Percentiles rank a stretch among this genome's conserved stretches.
phyloP scores from a whole-genome alignment of 2,329 filamentous ascomycete species.

The Fonsecaea pedrosoi region DNA sequence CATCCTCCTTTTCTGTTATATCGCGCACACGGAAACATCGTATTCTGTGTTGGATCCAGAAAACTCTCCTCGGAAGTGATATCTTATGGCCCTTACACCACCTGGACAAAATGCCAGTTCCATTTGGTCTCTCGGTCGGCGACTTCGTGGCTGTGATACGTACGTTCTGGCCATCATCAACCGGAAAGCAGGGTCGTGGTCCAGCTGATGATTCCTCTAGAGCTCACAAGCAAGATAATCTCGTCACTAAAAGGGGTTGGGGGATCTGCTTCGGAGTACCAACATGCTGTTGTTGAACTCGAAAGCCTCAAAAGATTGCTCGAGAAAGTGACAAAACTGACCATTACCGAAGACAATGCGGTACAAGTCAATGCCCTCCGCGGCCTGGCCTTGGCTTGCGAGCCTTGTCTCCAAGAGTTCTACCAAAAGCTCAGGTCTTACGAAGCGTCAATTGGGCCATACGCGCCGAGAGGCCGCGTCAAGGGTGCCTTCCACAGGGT shows the following conservation, averaged over 20 bases:
- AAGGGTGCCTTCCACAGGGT: conserved; percentile 31
- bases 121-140: conserved; percentile 41
- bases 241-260: conserved; percentile 38
- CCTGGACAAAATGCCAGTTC: not conserved
- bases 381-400: conserved; percentile 40
- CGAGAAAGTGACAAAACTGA: conserved; percentile 30
- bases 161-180: conserved; percentile 20
- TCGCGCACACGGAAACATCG: not conserved
- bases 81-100: not conserved
- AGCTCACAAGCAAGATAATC: conserved; percentile 37
- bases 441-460: conserved; percentile 37
- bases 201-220: conserved; percentile 24
- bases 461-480: conserved; percentile 1
- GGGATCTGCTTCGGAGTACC: conserved; percentile 40
- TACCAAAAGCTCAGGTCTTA: conserved; percentile 38
- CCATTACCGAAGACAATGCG: conserved; percentile 39
- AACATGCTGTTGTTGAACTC: conserved; percentile 39
- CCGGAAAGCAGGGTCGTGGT: not conserved
- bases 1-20: not conserved
- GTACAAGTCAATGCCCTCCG: conserved; percentile 42
- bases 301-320: conserved; percentile 37
- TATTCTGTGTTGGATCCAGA: not conserved
- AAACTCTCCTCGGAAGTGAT: not conserved
- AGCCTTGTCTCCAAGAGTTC: conserved; percentile 39
- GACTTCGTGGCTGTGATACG: conserved; percentile 42